These are phyloP conservation scores for Cutaneotrichosporon mucoides DNA, from an alignment of 1,284 basidiomycete genomes.

Conservation along the genomic window DNA sequence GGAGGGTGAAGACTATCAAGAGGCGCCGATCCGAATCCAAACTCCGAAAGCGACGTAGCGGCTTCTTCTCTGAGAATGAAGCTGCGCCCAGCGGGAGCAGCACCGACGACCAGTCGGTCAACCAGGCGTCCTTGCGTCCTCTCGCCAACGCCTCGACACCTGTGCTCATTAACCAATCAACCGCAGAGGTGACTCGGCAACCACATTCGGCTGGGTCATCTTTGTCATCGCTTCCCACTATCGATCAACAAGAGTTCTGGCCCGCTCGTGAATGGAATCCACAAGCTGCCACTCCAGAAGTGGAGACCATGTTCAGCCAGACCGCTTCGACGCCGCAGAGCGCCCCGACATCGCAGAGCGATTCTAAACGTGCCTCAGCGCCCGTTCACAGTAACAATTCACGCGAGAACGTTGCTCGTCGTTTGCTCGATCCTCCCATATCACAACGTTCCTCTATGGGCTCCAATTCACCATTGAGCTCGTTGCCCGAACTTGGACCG, in stretches of 20 bases:
- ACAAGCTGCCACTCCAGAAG: conserved; percentile 26
- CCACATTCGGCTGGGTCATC: conserved; percentile 4
- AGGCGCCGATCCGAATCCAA: conserved; percentile 33
- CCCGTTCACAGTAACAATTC: background rate
- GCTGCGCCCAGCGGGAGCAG: conserved; percentile 1
- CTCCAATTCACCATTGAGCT: conserved; percentile 5
- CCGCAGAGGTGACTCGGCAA: background rate
- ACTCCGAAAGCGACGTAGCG: conserved; percentile 14
- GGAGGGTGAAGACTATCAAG: conserved; percentile 28
- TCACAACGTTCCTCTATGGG: conserved; percentile 4
- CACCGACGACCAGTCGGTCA: background rate
- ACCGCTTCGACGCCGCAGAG: too few species aligned
- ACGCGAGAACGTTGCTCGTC: background rate
- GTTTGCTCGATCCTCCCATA: background rate
- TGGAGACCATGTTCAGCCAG: conserved; percentile 26
- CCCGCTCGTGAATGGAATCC: conserved; percentile 10
- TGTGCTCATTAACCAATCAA: conserved; percentile 3
- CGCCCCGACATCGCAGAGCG: background rate
- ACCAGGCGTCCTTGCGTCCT: background rate
- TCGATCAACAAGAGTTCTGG: conserved; percentile 14
- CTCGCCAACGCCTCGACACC: conserved; percentile 5
- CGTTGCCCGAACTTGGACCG: conserved; percentile 7
- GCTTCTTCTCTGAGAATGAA: conserved; percentile 10
- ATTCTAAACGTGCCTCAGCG: background rate
- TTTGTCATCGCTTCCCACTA: conserved; percentile 15